Conservation (phyloP, 441 rosid species). For the Euphorbia corollata region DNA sequence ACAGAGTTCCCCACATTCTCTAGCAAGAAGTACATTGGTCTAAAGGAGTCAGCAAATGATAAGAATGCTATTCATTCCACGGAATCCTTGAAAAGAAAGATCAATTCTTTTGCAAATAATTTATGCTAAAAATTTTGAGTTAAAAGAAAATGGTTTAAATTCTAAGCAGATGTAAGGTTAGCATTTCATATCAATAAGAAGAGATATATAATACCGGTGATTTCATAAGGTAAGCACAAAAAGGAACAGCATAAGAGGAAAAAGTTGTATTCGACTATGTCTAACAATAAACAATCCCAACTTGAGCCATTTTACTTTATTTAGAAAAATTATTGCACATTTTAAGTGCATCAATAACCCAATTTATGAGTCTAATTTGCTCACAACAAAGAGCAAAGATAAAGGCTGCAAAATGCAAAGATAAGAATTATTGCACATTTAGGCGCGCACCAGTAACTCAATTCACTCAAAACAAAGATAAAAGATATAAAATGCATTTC, state of each 20-base stretch:
- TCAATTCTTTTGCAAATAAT: background rate
- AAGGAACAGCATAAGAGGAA: background rate
- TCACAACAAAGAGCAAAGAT: too few relatives aligned
- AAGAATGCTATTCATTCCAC: slow-evolving; percentile 89
- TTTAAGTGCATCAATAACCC: background rate
- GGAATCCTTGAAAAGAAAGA: slow-evolving; percentile 65
- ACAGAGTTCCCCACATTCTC: slow-evolving; percentile 90
- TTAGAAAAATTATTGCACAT: too few relatives aligned
- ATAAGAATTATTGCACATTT: too few relatives aligned
- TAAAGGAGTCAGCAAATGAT: slow-evolving; percentile 83
- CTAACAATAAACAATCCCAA: background rate
- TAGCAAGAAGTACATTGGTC: slow-evolving; percentile 80
- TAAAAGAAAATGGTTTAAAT: background rate
- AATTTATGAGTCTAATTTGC: background rate
- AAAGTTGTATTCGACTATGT: background rate
- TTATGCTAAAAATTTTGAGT: background rate
- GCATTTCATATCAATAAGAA: background rate
- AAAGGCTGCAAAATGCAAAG: too few relatives aligned
- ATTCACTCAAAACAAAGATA: too few relatives aligned
- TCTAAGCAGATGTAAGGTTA: background rate
- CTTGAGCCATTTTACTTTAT: background rate
- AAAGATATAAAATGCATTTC: too few relatives aligned
- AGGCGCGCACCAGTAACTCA: too few relatives aligned
- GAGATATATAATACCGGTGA: too few relatives aligned
- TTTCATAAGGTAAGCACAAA: too few relatives aligned